Evolutionary conservation across 495 filamentous ascomycete genomes (phyloP), one percentile per base, ranked within the genome.

Genomic region (Neurospora sp.): DNA sequence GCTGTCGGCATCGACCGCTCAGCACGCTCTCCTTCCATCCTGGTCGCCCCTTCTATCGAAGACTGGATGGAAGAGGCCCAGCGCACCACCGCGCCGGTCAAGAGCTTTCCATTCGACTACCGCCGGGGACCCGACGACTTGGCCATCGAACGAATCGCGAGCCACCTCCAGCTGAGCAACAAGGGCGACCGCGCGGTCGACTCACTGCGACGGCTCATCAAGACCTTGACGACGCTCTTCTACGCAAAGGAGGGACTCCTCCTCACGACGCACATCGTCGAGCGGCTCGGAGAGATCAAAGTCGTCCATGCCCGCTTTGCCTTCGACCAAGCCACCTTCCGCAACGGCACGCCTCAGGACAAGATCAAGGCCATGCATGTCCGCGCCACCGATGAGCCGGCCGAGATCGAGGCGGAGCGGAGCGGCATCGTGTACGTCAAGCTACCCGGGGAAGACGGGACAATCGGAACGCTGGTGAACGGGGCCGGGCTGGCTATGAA

Each of bases 401-500:
- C 87, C 31, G 91, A 93, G 76, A 80, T 90, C 12, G 87, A 89
- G 71, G 92, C 89, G 5, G 90, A 92, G 74, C 86, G 86, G 72
- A 81, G 90, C 71, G 92, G 92, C 27, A 94, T 94, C 75, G 89
- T 93, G 16, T 94, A 92, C 76, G 80, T 93, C 76, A 90, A 81
- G 69, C 80, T 88, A 7, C n/a, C 69, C 2, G 87, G 87, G 0
- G 76, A 83, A 69, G 86, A 87, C 73, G 86, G 83, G 68, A 69
- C 69, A 4, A 87, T 94, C 72, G 92, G 92, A 38, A 94, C 91
- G 3, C 80, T 94, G 40, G 92, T 94, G 72, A 97, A 97, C 77
- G 94, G 94, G 59, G 94, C 94, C 35, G 94, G 94, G 5, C 89
- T 97, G 27, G 93, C 93, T 11, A 96, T 97, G 93, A 96, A 96